Base-by-base conservation (phyloP, 768 basidiomycete species). In the Pleurotus sapidus region DNA sequence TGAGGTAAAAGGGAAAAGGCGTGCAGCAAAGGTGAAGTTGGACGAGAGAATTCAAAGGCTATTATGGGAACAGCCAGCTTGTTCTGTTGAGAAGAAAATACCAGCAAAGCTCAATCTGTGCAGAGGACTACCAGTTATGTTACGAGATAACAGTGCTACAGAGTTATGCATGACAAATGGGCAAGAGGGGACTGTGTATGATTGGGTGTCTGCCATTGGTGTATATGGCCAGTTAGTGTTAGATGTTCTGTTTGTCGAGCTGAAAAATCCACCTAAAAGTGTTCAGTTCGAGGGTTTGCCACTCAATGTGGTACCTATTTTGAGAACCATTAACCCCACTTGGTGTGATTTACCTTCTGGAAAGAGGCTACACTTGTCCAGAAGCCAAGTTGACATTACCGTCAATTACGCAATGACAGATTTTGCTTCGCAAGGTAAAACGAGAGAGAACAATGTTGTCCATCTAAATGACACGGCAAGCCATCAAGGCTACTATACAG, bases 381-480 rank as follows among this genome's bases (percentile, higher is more conserved):
- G 67, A 7, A 51, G 59, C 5, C 72, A 73, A 57, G 64, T 70
- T 2, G 56, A 64, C 8, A 49, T 71, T 1, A 24, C 67, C 1
- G 55, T 61, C 1, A 72, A 70, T 55, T 73, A 71, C 59, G 62
- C 69, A 12, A 71, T 72, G 69, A 73, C 72, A 2, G 72, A 71
- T 53, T 73, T 68, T 60, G 60, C 66, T 4, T 70, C 69, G 0
- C 73, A 74, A 58, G 72, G 73, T 3, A 70, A 68, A 49, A 69
- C 70, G 8, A 58, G 66, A 38, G 25, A 30, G 14, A 37, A 58
- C 4, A 71, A 72, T 65, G 55, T 66, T 1, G 65, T 67, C 1
- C 68, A 73, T 50, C 48, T 71, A 2, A 51, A 62, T 48, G 61
- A 65, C 40, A 60, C 60, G 6, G 17, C 45, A 23, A 58, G n/a